These are phyloP conservation scores for Arxiozyma telluris DNA, from an alignment of 1,139 yeast species.

Conservation along the genomic window DNA sequence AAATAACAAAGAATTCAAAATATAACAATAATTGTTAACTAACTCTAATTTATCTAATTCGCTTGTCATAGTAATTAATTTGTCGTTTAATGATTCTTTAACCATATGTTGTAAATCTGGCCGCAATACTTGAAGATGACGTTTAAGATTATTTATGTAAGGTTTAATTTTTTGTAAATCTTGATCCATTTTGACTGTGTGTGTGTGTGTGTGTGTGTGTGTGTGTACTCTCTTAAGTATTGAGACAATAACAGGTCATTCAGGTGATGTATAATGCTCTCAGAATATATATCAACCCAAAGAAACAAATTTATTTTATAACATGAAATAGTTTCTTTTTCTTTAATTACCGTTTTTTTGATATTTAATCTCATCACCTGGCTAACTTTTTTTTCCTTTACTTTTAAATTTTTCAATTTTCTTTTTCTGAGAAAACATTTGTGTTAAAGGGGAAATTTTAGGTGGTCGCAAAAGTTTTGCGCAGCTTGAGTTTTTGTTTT, in stretches of 20 bases:
- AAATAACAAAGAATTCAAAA: conserved; percentile 26
- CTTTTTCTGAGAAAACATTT: no score
- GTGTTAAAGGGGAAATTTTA: no score
- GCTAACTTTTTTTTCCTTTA: no score
- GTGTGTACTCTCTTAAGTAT: not conserved
- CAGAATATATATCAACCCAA: no score
- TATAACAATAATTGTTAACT: conserved; percentile 23
- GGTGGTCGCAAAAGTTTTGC: no score
- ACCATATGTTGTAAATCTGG: conserved; percentile 18
- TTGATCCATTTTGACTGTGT: conserved; percentile 24
- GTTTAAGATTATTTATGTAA: conserved; percentile 20
- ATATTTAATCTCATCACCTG: not conserved
- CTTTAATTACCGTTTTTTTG: not conserved
- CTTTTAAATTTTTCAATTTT: not conserved
- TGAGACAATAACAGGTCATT: no score
- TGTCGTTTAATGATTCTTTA: conserved; percentile 24
- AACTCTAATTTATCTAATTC: conserved; percentile 21
- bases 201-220: no score
- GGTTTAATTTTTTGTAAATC: conserved; percentile 26
- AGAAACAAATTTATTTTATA: no score
- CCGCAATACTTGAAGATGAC: conserved; percentile 16
- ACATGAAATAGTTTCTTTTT: not conserved
- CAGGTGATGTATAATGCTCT: not conserved
- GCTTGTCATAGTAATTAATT: conserved; percentile 14
- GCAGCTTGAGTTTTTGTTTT: no score